Percentiles rank a stretch among this genome's conserved stretches.
These are phyloP conservation scores for Trichoderma asperelloides DNA, from an alignment of 495 filamentous ascomycete genomes.

Conservation along the genomic window DNA sequence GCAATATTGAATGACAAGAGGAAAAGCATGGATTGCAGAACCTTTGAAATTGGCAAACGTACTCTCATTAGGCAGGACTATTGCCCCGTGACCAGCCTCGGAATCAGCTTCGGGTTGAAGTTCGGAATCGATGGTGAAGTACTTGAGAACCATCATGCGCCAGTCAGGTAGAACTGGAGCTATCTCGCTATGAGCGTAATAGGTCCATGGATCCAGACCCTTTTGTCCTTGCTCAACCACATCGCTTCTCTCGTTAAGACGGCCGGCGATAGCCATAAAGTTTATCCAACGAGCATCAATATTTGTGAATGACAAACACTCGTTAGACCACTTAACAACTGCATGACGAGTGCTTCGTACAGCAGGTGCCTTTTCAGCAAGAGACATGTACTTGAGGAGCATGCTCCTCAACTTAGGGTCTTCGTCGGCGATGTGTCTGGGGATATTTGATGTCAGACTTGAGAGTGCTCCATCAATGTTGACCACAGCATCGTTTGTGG, in stretches of 20 bases:
- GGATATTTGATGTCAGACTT: conserved; percentile 52
- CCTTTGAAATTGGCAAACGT: conserved; percentile 35
- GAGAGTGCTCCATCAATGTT: conserved; percentile 86
- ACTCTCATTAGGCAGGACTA: conserved; percentile 21
- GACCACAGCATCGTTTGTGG: conserved; percentile 63
- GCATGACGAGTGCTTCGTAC: conserved; percentile 66
- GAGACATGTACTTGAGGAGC: conserved; percentile 32
- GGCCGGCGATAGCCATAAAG: conserved; percentile 63
- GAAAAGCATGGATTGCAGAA: conserved; percentile 44
- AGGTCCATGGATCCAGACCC: conserved; percentile 57
- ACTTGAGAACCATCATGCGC: conserved; percentile 32
- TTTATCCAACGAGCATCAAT: conserved; percentile 79
- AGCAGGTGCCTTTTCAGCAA: conserved; percentile 26
- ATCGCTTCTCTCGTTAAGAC: conserved; percentile 60
- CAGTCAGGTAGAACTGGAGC: conserved; percentile 35
- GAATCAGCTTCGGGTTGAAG: not conserved
- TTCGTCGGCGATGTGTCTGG: conserved; percentile 25
- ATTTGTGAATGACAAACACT: conserved; percentile 74
- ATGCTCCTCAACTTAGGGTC: conserved; percentile 31
- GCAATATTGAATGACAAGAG: conserved; percentile 59
- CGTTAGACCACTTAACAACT: conserved; percentile 81
- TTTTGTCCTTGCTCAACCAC: conserved; percentile 84
- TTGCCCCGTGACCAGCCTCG: not conserved
- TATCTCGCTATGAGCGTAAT: conserved; percentile 29
- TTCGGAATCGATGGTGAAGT: conserved; percentile 32